Evolutionary conservation across 2,329 filamentous ascomycete species (phyloP).

Genomic region (Phaeosphaeria sp.): DNA sequence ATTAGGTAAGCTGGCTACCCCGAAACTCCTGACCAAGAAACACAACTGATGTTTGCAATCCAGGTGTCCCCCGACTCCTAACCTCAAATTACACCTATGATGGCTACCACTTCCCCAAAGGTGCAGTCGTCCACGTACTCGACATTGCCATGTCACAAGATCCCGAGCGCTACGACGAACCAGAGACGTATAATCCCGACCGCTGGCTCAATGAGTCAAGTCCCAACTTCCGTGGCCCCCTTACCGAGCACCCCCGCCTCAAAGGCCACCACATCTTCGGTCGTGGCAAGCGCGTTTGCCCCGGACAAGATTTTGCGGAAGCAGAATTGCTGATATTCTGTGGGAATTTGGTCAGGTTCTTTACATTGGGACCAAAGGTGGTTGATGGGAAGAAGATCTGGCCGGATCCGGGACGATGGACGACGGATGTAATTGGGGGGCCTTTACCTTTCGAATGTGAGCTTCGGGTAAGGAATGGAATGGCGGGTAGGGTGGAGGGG

Average conservation of each 20-base stretch:
- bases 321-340: conserved; percentile 10
- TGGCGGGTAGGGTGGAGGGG: background rate
- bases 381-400: background rate
- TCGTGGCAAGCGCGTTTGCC: conserved; percentile 64
- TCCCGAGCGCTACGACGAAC: conserved; percentile 59
- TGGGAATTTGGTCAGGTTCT: conserved; percentile 7
- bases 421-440: conserved; percentile 12
- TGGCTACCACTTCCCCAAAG: conserved; percentile 53
- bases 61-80: conserved; percentile 54
- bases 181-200: conserved; percentile 63
- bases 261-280: conserved; percentile 66
- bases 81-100: conserved; percentile 53
- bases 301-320: conserved; percentile 53
- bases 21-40: background rate
- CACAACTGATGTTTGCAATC: background rate
- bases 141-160: conserved; percentile 15
- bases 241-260: conserved; percentile 64
- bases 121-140: conserved; percentile 21
- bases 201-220: conserved; percentile 64
- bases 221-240: conserved; percentile 66
- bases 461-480: background rate
- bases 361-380: background rate
- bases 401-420: conserved; percentile 9
- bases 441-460: conserved; percentile 9
- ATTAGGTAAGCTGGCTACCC: conserved; percentile 14